Evolutionary conservation across 352 stramenopile genomes (phyloP), one percentile per base, ranked within the genome.

Genomic region (Phytopythium boreale): DNA sequence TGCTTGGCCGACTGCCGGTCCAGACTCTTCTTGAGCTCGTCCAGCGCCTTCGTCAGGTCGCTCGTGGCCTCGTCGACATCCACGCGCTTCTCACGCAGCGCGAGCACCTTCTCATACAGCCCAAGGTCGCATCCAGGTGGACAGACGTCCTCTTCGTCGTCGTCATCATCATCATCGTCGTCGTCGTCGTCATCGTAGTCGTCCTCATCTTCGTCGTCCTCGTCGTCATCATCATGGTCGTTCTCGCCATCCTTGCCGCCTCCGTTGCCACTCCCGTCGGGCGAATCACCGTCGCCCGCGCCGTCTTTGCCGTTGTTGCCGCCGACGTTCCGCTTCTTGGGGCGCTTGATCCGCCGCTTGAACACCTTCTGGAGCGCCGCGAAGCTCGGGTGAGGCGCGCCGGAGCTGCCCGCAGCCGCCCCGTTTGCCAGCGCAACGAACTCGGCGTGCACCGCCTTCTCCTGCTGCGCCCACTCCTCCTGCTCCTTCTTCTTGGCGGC

Each of bases 51-150:
- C 56, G 78, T 78, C 34, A 98, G 69, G 15, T 98, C 94, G n/a
- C 68, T 62, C 62, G 89, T 76, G 3, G 84, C 81, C 60, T 98
- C 94, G 57, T 98, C 95, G 15, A 94, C 79, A 61, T 98, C 94
- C 0, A 93, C 77, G 20, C 93, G 89, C 66, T 93, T 92, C 67
- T 98, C 94, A 24, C 95, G 87, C 51, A 98, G 62, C 44, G 97
- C 81, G 14, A 98, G 69, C 15, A 98, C 89, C 39, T 93, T 90
- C 58, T 98, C 95, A 71, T 97, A 98, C 3, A 98, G 64, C 56
- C 74, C 74, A 24, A 95, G 65, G 59, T 98, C 90, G 64, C 92
- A 98, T 1, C 90, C 92, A 17, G 79, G 46, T 2, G 95, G 93
- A 67, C 94, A 98, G 19, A 80, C 75, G 55, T 98, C 93, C 37